phyloP scores from a whole-genome alignment of 2,329 filamentous ascomycete genomes.

The Talaromyces marneffei region DNA sequence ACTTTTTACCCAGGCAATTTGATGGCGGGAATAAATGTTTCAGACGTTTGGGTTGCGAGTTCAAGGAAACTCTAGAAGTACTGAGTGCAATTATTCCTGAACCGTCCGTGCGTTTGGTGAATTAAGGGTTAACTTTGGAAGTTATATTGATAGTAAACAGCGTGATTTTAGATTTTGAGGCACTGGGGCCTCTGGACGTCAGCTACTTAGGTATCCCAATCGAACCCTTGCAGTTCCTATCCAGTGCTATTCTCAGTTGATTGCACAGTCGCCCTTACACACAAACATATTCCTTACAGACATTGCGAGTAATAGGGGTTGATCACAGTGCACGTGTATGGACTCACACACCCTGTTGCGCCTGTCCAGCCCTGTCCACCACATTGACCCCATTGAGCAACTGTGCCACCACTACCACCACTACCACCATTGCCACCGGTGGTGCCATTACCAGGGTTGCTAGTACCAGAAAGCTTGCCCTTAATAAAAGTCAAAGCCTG shows the following conservation, averaged over 20 bases:
- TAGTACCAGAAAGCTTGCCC: constrained; percentile 24
- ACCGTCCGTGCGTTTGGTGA: not conserved
- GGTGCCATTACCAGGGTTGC: not conserved
- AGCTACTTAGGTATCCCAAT: no score
- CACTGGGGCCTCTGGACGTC: no score
- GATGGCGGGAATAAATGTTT: not conserved
- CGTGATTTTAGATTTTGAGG: no score
- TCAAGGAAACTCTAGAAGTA: not conserved
- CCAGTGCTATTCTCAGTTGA: no score
- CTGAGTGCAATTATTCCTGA: not conserved
- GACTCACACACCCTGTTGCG: constrained; percentile 22
- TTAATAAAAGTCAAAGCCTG: constrained; percentile 57
- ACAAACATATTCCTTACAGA: constrained; percentile 14
- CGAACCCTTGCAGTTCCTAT: no score
- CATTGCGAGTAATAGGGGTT: constrained; percentile 30
- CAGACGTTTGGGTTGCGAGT: not conserved
- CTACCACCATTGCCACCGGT: not conserved
- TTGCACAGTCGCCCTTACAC: no score
- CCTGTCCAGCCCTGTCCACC: constrained; percentile 27
- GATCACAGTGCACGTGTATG: constrained; percentile 22
- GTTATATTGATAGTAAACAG: not conserved
- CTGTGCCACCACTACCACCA: not conserved
- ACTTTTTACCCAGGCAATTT: not conserved
- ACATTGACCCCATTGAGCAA: constrained; percentile 20
- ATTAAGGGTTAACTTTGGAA: not conserved